These are phyloP conservation scores for Sporothrix brunneoviolacea DNA, from an alignment of 2,329 filamentous ascomycete genomes.

Conservation along the genomic window DNA sequence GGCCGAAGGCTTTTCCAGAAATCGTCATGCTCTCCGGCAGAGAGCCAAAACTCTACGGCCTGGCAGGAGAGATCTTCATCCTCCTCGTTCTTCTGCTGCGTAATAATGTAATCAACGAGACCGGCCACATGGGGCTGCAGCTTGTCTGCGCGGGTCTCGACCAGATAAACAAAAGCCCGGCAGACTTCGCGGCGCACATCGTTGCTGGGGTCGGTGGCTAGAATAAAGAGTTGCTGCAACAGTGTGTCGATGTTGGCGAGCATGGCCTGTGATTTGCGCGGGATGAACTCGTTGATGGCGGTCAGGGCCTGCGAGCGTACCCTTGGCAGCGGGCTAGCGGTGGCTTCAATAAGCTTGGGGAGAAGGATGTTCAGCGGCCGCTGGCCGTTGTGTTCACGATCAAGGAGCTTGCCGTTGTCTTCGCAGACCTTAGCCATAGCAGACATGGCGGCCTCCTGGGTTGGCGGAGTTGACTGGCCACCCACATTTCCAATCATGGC, in stretches of 20 bases:
- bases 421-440: slow-evolving; percentile 94
- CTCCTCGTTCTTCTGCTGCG: slow-evolving; percentile 77
- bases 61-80: slow-evolving; percentile 89
- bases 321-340: slow-evolving; percentile 65
- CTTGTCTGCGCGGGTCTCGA: slow-evolving; percentile 85
- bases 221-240: slow-evolving; percentile 72
- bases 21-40: slow-evolving; percentile 78
- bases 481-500: slow-evolving; percentile 66
- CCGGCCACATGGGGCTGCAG: slow-evolving; percentile 81
- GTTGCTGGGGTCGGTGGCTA: slow-evolving; percentile 68
- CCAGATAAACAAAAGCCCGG: slow-evolving; percentile 83
- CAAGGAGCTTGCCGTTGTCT: slow-evolving; percentile 81
- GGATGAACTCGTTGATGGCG: slow-evolving; percentile 86
- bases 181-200: slow-evolving; percentile 92
- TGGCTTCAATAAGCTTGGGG: slow-evolving; percentile 84
- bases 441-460: slow-evolving; percentile 89
- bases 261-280: slow-evolving; percentile 75
- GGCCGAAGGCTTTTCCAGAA: slow-evolving; percentile 71
- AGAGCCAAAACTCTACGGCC: slow-evolving; percentile 95
- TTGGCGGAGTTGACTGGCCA: slow-evolving; percentile 60
- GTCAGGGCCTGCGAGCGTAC: slow-evolving; percentile 75
- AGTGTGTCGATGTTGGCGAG: slow-evolving; percentile 74
- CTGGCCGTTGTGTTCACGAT: slow-evolving; percentile 82
- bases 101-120: slow-evolving; percentile 86
- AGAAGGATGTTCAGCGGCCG: slow-evolving; percentile 82